phyloP scores from a whole-genome alignment of 2,329 filamentous ascomycete species.

The Pleoardoris graminearum region DNA sequence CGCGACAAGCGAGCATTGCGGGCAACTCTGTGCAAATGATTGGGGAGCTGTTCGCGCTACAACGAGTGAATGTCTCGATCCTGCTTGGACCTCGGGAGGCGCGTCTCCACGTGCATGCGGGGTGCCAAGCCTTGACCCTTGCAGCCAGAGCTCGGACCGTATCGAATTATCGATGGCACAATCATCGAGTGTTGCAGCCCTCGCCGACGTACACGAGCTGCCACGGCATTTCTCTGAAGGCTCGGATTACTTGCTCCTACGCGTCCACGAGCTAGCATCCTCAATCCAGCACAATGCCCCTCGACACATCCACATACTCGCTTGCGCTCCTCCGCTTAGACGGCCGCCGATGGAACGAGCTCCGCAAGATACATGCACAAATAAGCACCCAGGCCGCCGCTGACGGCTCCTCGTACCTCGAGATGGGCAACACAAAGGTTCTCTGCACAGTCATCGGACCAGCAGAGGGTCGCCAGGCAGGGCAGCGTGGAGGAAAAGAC shows the following conservation, averaged over 20 bases:
- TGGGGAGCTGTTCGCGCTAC: background rate
- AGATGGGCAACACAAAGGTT: conserved; percentile 97
- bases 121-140: conserved; percentile 19
- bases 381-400: conserved; percentile 91
- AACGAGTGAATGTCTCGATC: background rate
- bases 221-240: background rate
- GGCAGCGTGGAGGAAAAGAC: conserved; percentile 52
- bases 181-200: too few relatives aligned
- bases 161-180: conserved; percentile 6
- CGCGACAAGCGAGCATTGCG: background rate
- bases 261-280: too few relatives aligned
- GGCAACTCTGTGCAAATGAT: background rate
- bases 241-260: too few relatives aligned
- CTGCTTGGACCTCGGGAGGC: conserved; percentile 16
- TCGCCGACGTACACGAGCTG: background rate
- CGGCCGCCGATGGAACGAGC: conserved; percentile 95
- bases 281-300: conserved; percentile 67
- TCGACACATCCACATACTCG: conserved; percentile 90
- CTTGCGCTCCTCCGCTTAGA: conserved; percentile 71
- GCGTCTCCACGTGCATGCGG: conserved; percentile 35
- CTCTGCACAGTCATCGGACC: conserved; percentile 91
- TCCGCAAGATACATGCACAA: conserved; percentile 83
- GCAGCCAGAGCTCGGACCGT: conserved; percentile 18
- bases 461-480: conserved; percentile 64
- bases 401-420: conserved; percentile 89